Conservation (phyloP, 192 early-diverging fungal genomes). For the Linnemannia elongata region DNA sequence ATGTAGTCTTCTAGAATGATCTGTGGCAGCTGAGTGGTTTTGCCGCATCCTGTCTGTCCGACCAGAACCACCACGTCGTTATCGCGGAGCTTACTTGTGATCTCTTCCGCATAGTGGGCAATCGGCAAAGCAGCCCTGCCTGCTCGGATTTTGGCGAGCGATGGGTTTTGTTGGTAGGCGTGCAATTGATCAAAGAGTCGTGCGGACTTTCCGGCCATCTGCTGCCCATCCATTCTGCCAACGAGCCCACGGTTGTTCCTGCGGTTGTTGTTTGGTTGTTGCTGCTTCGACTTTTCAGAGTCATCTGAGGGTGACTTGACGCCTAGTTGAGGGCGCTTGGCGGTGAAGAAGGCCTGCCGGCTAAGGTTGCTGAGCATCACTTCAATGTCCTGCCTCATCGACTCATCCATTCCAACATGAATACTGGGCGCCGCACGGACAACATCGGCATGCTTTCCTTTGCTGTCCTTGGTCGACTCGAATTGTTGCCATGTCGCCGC, state of each 20-base stretch:
- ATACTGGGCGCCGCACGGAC: slow-evolving; percentile 50
- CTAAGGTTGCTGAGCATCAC: slow-evolving; percentile 36
- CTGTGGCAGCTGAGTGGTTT: slow-evolving; percentile 80
- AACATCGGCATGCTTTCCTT: slow-evolving; percentile 44
- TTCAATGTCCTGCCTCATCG: slow-evolving; percentile 37
- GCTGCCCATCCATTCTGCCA: slow-evolving; percentile 39
- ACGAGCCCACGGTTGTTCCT: slow-evolving; percentile 39
- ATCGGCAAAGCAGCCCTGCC: slow-evolving; percentile 53
- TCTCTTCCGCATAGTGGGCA: slow-evolving; percentile 49
- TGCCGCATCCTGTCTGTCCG: slow-evolving; percentile 68
- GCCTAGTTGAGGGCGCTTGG: slow-evolving; percentile 31
- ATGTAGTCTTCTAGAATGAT: slow-evolving; percentile 74
- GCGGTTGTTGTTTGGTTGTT: slow-evolving; percentile 20
- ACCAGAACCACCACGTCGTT: slow-evolving; percentile 62
- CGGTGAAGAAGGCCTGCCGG: slow-evolving; percentile 50
- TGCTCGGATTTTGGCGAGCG: slow-evolving; percentile 36
- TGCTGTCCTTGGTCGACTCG: slow-evolving; percentile 49
- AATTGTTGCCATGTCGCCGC: slow-evolving; percentile 54
- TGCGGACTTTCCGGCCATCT: slow-evolving; percentile 43
- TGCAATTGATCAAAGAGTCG: slow-evolving; percentile 40
- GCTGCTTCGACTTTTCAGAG: slow-evolving; percentile 7
- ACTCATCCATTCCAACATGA: slow-evolving; percentile 54
- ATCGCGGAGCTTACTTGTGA: slow-evolving; percentile 48
- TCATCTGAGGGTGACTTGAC: slow-evolving; percentile 1
- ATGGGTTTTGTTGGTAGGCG: slow-evolving; percentile 47